Conservation (phyloP, 306 rosid genomes). For the Trichosanthes truncata region DNA sequence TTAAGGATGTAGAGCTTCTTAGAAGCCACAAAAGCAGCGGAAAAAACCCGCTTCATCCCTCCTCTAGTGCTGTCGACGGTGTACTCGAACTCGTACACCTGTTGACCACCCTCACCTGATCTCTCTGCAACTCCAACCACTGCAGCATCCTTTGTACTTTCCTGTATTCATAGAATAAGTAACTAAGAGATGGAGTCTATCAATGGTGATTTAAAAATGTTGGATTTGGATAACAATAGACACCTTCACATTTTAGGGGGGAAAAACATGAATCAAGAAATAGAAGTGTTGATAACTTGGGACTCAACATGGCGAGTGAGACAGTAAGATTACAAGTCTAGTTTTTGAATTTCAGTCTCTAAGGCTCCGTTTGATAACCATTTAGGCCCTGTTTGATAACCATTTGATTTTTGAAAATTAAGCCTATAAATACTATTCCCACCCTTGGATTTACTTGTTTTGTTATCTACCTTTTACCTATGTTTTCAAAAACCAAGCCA, state of each 20-base stretch:
- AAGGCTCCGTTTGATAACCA: no score
- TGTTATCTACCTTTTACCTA: no score
- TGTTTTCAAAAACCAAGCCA: no score
- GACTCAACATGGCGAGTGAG: neutral
- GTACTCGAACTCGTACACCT: slow-evolving; percentile 78
- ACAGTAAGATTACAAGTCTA: neutral
- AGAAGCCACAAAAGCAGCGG: slow-evolving; percentile 85
- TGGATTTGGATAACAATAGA: neutral
- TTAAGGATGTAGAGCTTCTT: slow-evolving; percentile 83
- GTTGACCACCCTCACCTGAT: slow-evolving; percentile 49
- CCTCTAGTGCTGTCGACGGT: slow-evolving; percentile 71
- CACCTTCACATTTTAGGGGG: neutral
- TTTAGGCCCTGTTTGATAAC: no score
- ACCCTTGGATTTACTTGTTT: no score
- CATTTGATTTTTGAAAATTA: no score
- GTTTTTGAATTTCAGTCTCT: neutral
- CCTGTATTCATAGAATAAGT: slow-evolving; percentile 27
- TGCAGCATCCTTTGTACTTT: slow-evolving; percentile 75
- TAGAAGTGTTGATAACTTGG: neutral
- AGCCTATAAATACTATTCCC: no score
- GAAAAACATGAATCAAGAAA: neutral
- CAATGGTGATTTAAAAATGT: neutral
- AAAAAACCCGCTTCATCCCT: slow-evolving; percentile 73
- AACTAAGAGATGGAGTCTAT: neutral
- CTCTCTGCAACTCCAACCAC: slow-evolving; percentile 58